Base-by-base conservation (phyloP, 2,329 filamentous ascomycete species). In the Aureobasidium melanogenum region DNA sequence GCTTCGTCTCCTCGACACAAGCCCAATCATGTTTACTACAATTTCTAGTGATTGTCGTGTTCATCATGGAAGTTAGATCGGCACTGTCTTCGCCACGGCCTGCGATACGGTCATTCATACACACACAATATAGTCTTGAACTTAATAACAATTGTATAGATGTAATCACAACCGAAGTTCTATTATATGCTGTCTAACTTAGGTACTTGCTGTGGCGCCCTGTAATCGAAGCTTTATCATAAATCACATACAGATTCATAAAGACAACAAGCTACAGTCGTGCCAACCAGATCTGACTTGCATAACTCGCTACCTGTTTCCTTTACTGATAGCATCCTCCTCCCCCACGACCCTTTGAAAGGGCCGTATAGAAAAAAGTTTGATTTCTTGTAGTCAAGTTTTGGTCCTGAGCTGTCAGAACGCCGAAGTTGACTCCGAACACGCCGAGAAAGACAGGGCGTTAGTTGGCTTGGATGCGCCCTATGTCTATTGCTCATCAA, bases 401-500 rank as follows among this genome's bases (percentile, higher is more conserved):
- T 54, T 54, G 50, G 36, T 54, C 15, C 41, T 8, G 8, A 26
- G 14, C 9, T 54, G 50, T 54, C 50, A 54, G 30, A 28, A 41
- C 28, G 28, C 28, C 46, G 46, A 50, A 34, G n/a, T n/a, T n/a
- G n/a, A n/a, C 19, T n/a, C 22, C 22, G 34, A 54, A 30, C 24
- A 41, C 50, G 50, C 48, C 34, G 36, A 54, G 50, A 24, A 38
- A 41, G 14, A 39, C 34, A 52, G 24, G 50, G 50, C 50, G 50
- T 39, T 36, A n/a, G 12, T 10, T 26, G 14, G 14, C n/a, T 9
- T n/a, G n/a, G n/a, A n/a, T 34, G 50, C 50, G 50, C 50, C 50
- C 36, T 54, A 24, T 54, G 19, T 54, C 34, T n/a, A 54, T 54
- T 52, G 50, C 50, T 54, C 50, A 54, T 54, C 36, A 17, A 41